phyloP scores from a whole-genome alignment of 2,329 filamentous ascomycete species.

The Leptographium radiaticola region DNA sequence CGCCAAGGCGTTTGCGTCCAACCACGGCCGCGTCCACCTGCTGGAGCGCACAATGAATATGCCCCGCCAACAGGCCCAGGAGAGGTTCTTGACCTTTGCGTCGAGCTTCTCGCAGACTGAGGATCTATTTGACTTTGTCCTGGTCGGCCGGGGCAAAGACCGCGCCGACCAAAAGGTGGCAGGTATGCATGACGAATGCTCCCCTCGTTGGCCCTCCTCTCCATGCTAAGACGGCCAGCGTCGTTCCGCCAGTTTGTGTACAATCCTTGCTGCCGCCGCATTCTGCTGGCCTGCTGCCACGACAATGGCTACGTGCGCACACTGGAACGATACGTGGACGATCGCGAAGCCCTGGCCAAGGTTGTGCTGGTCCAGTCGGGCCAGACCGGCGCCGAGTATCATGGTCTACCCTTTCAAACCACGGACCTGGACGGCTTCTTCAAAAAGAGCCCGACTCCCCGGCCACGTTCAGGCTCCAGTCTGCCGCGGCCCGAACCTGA shows the following conservation, averaged over 20 bases:
- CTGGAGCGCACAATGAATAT: neutral
- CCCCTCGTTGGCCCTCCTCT: neutral
- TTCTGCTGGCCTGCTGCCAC: slow-evolving; percentile 1
- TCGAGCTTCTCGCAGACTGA: slow-evolving; percentile 1
- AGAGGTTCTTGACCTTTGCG: neutral
- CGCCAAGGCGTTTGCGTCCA: neutral
- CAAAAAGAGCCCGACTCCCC: neutral
- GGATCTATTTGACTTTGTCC: slow-evolving; percentile 1
- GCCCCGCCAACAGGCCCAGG: neutral
- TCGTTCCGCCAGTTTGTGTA: neutral
- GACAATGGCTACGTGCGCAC: slow-evolving; percentile 3
- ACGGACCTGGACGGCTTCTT: neutral
- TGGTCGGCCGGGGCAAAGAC: slow-evolving; percentile 1
- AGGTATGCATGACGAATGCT: neutral
- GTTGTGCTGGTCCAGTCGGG: neutral
- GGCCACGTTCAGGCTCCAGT: neutral
- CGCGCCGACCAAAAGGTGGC: neutral
- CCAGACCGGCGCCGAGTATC: neutral
- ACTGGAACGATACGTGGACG: neutral
- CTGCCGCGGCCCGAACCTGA: neutral
- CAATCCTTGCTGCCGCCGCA: neutral
- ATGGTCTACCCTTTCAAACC: neutral
- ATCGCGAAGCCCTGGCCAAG: neutral
- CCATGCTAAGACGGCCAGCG: neutral
- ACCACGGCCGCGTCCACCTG: neutral